Percentiles rank a stretch among this genome's conserved stretches.
phyloP scores from a whole-genome alignment of 2,329 filamentous ascomycete genomes.

The Claviceps quebecensis region DNA sequence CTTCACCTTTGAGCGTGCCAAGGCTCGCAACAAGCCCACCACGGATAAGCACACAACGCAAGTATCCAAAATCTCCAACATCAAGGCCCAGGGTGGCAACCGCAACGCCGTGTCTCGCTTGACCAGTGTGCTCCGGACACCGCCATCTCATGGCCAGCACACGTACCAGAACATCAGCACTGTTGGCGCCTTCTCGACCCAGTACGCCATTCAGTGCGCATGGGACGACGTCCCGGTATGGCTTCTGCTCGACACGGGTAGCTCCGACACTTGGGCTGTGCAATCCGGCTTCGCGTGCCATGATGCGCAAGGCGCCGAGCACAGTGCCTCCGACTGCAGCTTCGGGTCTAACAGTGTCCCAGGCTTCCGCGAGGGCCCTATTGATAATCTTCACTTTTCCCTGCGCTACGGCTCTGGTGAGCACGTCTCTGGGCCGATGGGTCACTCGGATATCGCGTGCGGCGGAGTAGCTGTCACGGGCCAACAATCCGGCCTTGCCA shows the following conservation, averaged over 20 bases:
- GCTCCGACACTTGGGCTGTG: slow-evolving; percentile 37
- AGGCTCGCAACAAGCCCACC: slow-evolving; percentile 13
- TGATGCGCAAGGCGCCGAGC: slow-evolving; percentile 18
- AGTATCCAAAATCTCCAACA: slow-evolving; percentile 20
- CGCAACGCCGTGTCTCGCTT: slow-evolving; percentile 19
- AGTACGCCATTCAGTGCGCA: slow-evolving; percentile 26
- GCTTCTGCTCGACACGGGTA: slow-evolving; percentile 36
- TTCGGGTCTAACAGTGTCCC: slow-evolving; percentile 26
- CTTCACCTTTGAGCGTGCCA: slow-evolving; percentile 22
- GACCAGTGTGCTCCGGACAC: slow-evolving; percentile 9
- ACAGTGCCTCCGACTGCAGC: slow-evolving; percentile 20
- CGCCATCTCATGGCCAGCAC: slow-evolving; percentile 9
- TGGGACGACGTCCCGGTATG: slow-evolving; percentile 26
- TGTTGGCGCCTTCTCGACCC: slow-evolving; percentile 25
- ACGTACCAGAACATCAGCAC: slow-evolving; percentile 24
- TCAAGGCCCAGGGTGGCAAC: slow-evolving; percentile 12
- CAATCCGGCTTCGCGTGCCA: slow-evolving; percentile 27
- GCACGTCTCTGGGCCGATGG: slow-evolving; percentile 31
- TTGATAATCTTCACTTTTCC: slow-evolving; percentile 30
- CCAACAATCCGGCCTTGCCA: slow-evolving; percentile 36
- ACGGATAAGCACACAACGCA: slow-evolving; percentile 16
- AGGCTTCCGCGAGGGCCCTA: slow-evolving; percentile 25
- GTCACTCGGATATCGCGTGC: slow-evolving; percentile 30
- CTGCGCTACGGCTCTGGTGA: slow-evolving; percentile 36
- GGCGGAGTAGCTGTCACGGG: slow-evolving; percentile 28